Percentiles rank a stretch among this genome's conserved stretches.
These are phyloP conservation scores for Macrolepiota dolichaula DNA, from an alignment of 768 basidiomycete genomes.

Conservation along the genomic window DNA sequence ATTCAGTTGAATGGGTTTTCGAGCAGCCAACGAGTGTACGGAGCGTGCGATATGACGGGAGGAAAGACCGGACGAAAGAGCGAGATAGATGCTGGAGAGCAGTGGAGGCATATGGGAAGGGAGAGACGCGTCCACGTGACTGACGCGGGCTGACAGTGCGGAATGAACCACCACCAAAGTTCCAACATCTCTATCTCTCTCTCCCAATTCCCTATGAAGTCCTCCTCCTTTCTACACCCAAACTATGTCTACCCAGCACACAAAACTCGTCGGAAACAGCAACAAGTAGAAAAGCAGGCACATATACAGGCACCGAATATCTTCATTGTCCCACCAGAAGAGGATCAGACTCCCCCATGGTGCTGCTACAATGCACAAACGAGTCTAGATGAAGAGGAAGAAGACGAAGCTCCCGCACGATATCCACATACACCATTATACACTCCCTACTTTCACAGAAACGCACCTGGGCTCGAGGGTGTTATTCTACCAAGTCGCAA, in stretches of 20 bases:
- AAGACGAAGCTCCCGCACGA: slow-evolving; percentile 14
- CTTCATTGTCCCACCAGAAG: slow-evolving; percentile 56
- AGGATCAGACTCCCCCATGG: slow-evolving; percentile 51
- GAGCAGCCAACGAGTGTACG: not conserved
- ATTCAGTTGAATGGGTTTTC: not conserved
- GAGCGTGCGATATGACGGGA: not conserved
- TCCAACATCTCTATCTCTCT: slow-evolving; percentile 6
- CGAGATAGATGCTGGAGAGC: not conserved
- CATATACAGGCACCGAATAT: slow-evolving; percentile 45
- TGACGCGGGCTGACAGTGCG: slow-evolving; percentile 19
- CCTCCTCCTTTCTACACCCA: slow-evolving; percentile 10
- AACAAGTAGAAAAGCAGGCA: slow-evolving; percentile 23
- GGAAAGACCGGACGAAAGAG: not conserved
- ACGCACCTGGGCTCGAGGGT: slow-evolving; percentile 2
- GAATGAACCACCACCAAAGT: not conserved
- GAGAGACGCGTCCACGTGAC: slow-evolving; percentile 30
- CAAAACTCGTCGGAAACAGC: not conserved
- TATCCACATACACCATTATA: slow-evolving; percentile 8
- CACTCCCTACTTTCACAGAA: slow-evolving; percentile 12
- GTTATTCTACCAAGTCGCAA: slow-evolving; percentile 15
- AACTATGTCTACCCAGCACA: not conserved
- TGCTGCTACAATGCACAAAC: slow-evolving; percentile 53
- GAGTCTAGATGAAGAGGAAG: slow-evolving; percentile 16
- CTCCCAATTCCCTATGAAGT: slow-evolving; percentile 3
- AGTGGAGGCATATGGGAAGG: not conserved